Base-by-base conservation (phyloP, 192 early-diverging fungal species). In the Coemansia sp. region DNA sequence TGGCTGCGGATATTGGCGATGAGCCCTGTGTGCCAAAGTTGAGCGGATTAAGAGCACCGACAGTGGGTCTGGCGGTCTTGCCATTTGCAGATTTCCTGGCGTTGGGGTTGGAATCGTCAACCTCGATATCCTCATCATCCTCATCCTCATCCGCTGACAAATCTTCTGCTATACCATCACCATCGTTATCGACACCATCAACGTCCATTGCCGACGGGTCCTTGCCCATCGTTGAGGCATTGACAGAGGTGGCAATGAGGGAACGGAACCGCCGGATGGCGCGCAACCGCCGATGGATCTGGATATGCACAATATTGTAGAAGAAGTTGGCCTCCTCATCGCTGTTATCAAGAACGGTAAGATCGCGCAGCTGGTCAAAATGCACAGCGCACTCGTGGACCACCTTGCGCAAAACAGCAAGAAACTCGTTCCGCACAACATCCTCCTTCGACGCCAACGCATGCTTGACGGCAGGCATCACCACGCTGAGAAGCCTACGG, bases 301-400 rank as follows among this genome's bases (percentile, higher is more conserved):
- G 98, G 64, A 99, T 88, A 67, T 99, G 98, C 65, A 93, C 87
- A 61, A 98, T 87, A 71, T 99, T 99, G 77, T 87, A 89, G 74
- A 98, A 99, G 81, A 99, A 95, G 63, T 90, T 96, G 6, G 92
- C 89, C 69, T 99, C 71, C 48, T 81, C 71, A 13, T 82, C 76
- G 5, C n/a, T 22, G n/a, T n/a, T 64, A n/a, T 79, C 81, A 65
- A 84, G 74, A 17, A 60, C 63, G 13, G 41, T 40, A n/a, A 77
- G 68, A 7, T 84, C 82, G 37, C 64, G 61, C 61, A 84, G 63
- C 70, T 84, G 77, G 43, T 64, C 69, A 58, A 79, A 73, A 50
- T 66, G 53, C 37, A 57, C 25, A 10, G 67, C 77, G 54, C 77
- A 80, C 63, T 76, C 75, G 44, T 55, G 60, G 7, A 84, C 69